Base-by-base conservation (phyloP, 1,139 yeast genomes). In the Suhomyces ambrosiae region DNA sequence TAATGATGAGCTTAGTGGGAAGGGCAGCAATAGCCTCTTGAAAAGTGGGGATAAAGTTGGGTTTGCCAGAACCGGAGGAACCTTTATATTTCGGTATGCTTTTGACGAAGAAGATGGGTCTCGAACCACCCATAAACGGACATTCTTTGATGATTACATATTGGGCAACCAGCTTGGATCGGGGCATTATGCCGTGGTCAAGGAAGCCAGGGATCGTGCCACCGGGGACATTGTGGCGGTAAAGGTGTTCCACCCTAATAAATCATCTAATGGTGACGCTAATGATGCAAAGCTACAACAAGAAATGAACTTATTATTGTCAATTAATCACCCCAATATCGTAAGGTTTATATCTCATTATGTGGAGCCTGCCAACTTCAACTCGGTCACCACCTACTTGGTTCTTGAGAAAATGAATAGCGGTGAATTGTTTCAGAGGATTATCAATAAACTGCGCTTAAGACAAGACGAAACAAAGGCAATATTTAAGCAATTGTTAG, bases 171-270 rank as follows among this genome's bases (percentile, higher is more conserved):
- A 81, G 46, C 60, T 85, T 18, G 94, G 94, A 0, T 65, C 83
- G 3, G 94, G 94, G 0, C 92, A 83, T 60, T 85, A 84, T 55
- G 92, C 92, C 1, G 78, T 80, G 13, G 94, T 85, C 2, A 81
- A 79, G 53, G 87, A 82, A 46, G 88, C 88, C 2, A 65, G 71
- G 15, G 72, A 77, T 46, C 73, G 80, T 46, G 57, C 61, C 11
- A 71, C 81, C 0, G 87, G 87, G 0, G 74, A 74, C 39, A 60
- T 73, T 2, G 84, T 80, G 27, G 92, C 92, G 0, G 86, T 84
- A 3, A 84, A 84, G 53, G 80, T 84, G n/a, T 83, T 84, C 55
- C 85, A 83, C 53, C 87, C 89, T 0, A 80, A 79, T 41, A 74
- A 71, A 44, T 50, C 68, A 7, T 23, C 47, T 41, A 6, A 33